Base-by-base conservation (phyloP, 768 basidiomycete genomes). In the Rhodotorula toruloides region DNA sequence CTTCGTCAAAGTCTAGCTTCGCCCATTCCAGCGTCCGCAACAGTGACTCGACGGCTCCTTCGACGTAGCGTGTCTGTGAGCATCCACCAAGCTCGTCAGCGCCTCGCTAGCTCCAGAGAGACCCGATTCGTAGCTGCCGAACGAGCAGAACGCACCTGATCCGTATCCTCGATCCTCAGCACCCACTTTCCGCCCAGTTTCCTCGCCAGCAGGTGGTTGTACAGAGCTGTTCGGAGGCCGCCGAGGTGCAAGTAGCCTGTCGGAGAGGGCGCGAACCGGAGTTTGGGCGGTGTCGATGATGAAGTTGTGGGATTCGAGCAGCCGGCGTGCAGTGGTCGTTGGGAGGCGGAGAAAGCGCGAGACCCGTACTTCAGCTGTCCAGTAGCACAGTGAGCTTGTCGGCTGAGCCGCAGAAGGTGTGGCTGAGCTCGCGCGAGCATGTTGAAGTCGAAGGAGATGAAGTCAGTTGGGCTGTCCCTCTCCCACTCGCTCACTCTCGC, bases 261-360 rank as follows among this genome's bases (percentile, higher is more conserved):
- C 1, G 96, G 96, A 1, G 96, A 98, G 1, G 96, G 96, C 4
- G 94, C 96, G 77, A 99, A 98, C 22, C 96, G 86, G 22, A 98
- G 78, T 49, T 62, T 67, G 25, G 39, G 58, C 1, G 64, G 54
- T 25, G 91, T 80, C 22, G 48, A 2, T 1, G 59, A 22, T 39
- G 60, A 27, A 1, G 63, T 7, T 3, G 58, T 29, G 29, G 62
- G n/a, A 1, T 60, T 56, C 21, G 53, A 61, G 21, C 32, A 31
- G 57, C 39, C 27, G 14, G 13, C n/a, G n/a, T n/a, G n/a, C n/a
- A n/a, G n/a, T n/a, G n/a, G n/a, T n/a, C n/a, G n/a, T n/a, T n/a
- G n/a, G n/a, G n/a, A n/a, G n/a, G n/a, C n/a, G n/a, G n/a, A n/a
- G n/a, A n/a, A n/a, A n/a, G n/a, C n/a, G n/a, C n/a, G n/a, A n/a